Evolutionary conservation across 352 stramenopile species (phyloP).

Genomic region (Plasmopara viticola): DNA sequence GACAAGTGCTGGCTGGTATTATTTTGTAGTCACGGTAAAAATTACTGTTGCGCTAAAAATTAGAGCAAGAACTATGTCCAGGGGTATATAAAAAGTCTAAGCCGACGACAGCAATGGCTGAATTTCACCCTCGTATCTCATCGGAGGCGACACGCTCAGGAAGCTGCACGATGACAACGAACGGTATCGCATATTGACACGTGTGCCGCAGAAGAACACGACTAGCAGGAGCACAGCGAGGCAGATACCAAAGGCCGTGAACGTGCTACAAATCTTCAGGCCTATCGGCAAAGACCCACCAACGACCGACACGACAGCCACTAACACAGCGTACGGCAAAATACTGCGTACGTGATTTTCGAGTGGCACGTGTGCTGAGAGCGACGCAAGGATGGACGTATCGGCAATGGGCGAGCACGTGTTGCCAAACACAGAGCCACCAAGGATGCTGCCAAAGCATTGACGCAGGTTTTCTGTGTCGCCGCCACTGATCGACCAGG

Average conservation of each 20-base stretch:
- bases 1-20: too few relatives aligned
- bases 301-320: conserved; percentile 59
- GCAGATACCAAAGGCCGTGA: conserved; percentile 73
- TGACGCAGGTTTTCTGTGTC: conserved; percentile 80
- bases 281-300: conserved; percentile 67
- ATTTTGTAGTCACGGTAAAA: too few relatives aligned
- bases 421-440: conserved; percentile 84
- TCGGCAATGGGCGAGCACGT: conserved; percentile 90
- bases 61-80: too few relatives aligned
- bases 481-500: conserved; percentile 70
- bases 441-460: conserved; percentile 85
- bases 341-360: conserved; percentile 85
- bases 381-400: conserved; percentile 85
- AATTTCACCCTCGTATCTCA: conserved; percentile 44
- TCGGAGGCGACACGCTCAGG: conserved; percentile 53
- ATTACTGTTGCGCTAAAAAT: too few relatives aligned
- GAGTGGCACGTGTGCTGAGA: conserved; percentile 69
- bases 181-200: conserved; percentile 71
- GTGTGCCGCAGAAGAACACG: conserved; percentile 76
- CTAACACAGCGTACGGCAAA: conserved; percentile 73
- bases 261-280: conserved; percentile 66
- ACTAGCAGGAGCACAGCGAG: conserved; percentile 64
- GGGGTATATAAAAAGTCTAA: conserved; percentile 1
- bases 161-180: conserved; percentile 72
- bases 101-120: conserved; percentile 39